These are phyloP conservation scores for Lyophyllum semitale DNA, from an alignment of 768 basidiomycete species.

Conservation along the genomic window DNA sequence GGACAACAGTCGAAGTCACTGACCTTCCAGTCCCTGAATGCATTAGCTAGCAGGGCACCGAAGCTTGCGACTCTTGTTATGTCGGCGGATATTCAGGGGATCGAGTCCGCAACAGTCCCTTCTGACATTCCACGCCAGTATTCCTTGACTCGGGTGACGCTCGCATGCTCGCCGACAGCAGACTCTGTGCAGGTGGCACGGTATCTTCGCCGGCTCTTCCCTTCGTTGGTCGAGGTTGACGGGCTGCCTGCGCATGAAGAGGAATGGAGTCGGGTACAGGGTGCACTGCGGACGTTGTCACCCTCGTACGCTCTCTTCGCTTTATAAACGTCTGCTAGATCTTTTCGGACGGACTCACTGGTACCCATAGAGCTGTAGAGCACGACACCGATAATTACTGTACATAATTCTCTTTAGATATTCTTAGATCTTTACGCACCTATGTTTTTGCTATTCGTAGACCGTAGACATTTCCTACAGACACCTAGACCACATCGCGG, in stretches of 20 bases:
- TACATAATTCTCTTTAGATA: neutral
- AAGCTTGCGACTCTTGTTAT: conserved; percentile 31
- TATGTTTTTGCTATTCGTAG: neutral
- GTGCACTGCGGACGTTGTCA: conserved; percentile 1
- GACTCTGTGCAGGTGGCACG: conserved; percentile 27
- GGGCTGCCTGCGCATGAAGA: conserved; percentile 34
- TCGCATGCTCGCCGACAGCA: conserved; percentile 32
- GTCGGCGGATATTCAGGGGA: conserved; percentile 24
- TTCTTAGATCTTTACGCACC: conserved; percentile 3
- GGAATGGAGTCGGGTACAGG: conserved; percentile 24
- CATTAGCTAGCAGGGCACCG: conserved; percentile 25
- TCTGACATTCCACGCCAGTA: conserved; percentile 16
- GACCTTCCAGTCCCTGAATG: conserved; percentile 28
- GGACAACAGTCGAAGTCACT: conserved; percentile 16
- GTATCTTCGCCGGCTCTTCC: conserved; percentile 39
- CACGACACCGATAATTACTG: neutral
- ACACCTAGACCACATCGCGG: neutral
- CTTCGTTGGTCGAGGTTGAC: conserved; percentile 35
- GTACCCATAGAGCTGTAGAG: neutral
- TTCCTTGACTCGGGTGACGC: conserved; percentile 33
- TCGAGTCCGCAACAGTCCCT: neutral
- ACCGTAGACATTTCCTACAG: neutral
- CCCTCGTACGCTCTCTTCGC: neutral
- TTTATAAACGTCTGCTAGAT: conserved; percentile 4
- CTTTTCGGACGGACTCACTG: neutral